Evolutionary conservation across 768 basidiomycete genomes (phyloP).

Genomic region (Omphalotus guepiniiformis): DNA sequence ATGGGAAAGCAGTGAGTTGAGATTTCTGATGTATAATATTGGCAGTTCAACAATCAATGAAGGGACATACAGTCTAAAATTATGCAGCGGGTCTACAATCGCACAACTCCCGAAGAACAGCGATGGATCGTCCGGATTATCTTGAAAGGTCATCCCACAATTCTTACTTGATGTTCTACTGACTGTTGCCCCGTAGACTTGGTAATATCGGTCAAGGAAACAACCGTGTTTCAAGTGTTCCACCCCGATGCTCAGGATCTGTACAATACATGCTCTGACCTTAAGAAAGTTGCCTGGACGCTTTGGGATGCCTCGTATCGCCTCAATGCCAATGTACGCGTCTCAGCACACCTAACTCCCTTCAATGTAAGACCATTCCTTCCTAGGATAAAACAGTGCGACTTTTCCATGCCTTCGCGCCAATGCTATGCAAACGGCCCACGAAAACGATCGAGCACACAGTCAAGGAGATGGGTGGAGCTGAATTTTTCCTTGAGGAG

Average conservation of each 20-base stretch:
- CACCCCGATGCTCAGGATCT: conserved; percentile 93
- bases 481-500: conserved; percentile 89
- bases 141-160: conserved; percentile 65
- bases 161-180: neutral
- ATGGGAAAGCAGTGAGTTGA: conserved; percentile 70
- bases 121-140: conserved; percentile 96
- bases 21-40: conserved; percentile 10
- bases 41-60: no score
- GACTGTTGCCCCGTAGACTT: conserved; percentile 53
- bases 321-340: conserved; percentile 53
- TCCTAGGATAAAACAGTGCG: conserved; percentile 77
- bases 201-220: conserved; percentile 90
- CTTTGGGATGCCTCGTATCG: conserved; percentile 73
- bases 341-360: neutral
- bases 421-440: conserved; percentile 92
- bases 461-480: conserved; percentile 76
- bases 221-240: conserved; percentile 84
- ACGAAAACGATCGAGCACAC: conserved; percentile 78
- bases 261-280: conserved; percentile 95
- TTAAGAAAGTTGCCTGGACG: conserved; percentile 90
- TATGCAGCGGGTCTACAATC: conserved; percentile 72
- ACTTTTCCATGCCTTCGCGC: conserved; percentile 83
- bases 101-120: conserved; percentile 82
- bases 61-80: conserved; percentile 77
- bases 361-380: neutral